These are phyloP conservation scores for Euphorbia corollata DNA, from an alignment of 441 rosid genomes.

Conservation along the genomic window DNA sequence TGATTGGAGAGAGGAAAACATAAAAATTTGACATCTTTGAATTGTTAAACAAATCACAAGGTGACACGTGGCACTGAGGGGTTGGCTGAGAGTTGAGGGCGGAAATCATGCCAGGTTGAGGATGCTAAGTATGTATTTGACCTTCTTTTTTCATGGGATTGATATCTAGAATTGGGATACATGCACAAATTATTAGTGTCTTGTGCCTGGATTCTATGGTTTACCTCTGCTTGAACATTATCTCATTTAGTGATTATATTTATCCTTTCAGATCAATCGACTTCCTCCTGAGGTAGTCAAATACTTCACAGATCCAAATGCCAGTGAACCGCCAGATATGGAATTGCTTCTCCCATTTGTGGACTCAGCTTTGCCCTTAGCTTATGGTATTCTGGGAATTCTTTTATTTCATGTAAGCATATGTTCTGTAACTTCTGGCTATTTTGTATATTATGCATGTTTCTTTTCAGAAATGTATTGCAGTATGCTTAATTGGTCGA, in stretches of 20 bases:
- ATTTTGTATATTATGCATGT: background rate
- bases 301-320: conserved; percentile 92
- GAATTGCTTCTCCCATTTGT: conserved; percentile 79
- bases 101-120: too few relatives aligned
- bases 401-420: conserved; percentile 76
- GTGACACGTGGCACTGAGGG: too few relatives aligned
- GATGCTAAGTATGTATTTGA: too few relatives aligned
- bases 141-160: conserved; percentile 1
- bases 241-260: background rate
- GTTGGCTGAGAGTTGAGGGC: too few relatives aligned
- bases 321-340: conserved; percentile 81
- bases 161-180: background rate
- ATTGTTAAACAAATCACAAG: too few relatives aligned
- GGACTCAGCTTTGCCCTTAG: conserved; percentile 86
- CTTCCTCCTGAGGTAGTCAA: conserved; percentile 89
- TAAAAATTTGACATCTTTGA: too few relatives aligned
- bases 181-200: conserved; percentile 9
- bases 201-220: conserved; percentile 9
- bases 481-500: background rate
- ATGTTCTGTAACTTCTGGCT: conserved; percentile 8
- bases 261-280: conserved; percentile 58
- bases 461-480: conserved; percentile 1
- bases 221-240: background rate
- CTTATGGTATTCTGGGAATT: conserved; percentile 85
- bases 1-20: too few relatives aligned